Evolutionary conservation across 2,329 filamentous ascomycete genomes (phyloP).

Genomic region (Colletotrichum destructivum): DNA sequence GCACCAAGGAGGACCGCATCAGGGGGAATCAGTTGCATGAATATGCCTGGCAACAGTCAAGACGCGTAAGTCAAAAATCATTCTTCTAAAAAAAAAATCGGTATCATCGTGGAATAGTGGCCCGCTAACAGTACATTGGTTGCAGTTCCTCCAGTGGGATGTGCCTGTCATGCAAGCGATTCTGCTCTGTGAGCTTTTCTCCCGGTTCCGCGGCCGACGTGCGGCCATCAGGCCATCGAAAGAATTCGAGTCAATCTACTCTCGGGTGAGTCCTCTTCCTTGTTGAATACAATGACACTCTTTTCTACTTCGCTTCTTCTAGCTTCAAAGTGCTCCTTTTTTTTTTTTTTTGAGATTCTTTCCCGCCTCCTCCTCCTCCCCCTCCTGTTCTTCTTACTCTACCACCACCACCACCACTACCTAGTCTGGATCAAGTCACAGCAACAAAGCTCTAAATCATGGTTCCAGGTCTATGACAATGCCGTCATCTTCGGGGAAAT

Average conservation of each 20-base stretch:
- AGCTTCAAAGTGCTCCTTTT: constrained; percentile 1
- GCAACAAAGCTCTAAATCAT: constrained; percentile 48
- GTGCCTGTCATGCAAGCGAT: constrained; percentile 68
- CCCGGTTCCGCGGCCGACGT: constrained; percentile 68
- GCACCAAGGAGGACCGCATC: constrained; percentile 64
- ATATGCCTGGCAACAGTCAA: constrained; percentile 65
- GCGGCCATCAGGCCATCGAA: constrained; percentile 63
- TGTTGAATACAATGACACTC: constrained; percentile 45
- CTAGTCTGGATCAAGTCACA: constrained; percentile 19
- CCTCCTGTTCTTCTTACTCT: constrained; percentile 47
- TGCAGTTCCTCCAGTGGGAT: constrained; percentile 64
- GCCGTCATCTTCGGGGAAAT: constrained; percentile 48
- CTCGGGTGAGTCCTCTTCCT: constrained; percentile 62
- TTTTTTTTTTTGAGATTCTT: constrained; percentile 34
- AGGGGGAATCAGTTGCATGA: constrained; percentile 67
- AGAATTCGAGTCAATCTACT: constrained; percentile 65
- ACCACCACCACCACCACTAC: background rate
- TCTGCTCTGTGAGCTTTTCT: constrained; percentile 69
- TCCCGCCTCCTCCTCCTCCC: constrained; percentile 47
- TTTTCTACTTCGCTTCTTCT: constrained; percentile 51
- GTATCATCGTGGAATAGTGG: background rate
- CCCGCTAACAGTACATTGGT: constrained; percentile 13
- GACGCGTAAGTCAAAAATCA: constrained; percentile 59
- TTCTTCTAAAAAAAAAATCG: too few relatives aligned
- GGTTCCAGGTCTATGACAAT: constrained; percentile 57